Evolutionary conservation across 306 rosid species (phyloP).

Genomic region (Dryas drummondii): DNA sequence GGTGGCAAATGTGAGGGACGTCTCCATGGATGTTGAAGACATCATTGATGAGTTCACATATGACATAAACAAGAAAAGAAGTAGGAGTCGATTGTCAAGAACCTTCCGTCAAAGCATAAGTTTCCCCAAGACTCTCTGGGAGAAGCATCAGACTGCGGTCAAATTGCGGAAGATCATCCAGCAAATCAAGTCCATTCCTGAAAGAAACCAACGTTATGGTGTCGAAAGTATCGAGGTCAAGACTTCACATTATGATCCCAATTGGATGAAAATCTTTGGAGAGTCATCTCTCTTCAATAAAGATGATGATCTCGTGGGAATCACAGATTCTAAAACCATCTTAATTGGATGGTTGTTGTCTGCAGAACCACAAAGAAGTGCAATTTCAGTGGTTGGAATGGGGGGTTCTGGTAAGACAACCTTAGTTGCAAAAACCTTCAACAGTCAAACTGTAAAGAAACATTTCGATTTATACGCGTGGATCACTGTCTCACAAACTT

Average conservation of each 20-base stretch:
- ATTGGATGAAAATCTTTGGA: not conserved
- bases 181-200: slow-evolving; percentile 7
- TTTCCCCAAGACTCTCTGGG: slow-evolving; percentile 12
- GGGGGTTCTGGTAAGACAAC: slow-evolving; percentile 24
- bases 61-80: not conserved
- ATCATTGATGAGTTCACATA: slow-evolving; percentile 10
- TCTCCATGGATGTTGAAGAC: slow-evolving; percentile 18
- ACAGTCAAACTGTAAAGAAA: not conserved
- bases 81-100: not conserved
- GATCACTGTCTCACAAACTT: slow-evolving; percentile 34
- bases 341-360: slow-evolving; percentile 10
- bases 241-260: not conserved
- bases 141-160: not conserved
- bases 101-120: not conserved
- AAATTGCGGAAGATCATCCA: not conserved
- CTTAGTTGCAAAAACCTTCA: slow-evolving; percentile 14
- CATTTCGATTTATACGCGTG: slow-evolving; percentile 19
- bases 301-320: slow-evolving; percentile 29
- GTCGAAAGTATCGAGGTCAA: not conserved
- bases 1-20: slow-evolving; percentile 19
- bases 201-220: slow-evolving; percentile 9
- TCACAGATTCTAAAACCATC: not conserved
- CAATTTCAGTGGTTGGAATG: slow-evolving; percentile 24
- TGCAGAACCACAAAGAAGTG: not conserved
- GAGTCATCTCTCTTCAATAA: slow-evolving; percentile 11